Base-by-base conservation (phyloP, 2,329 filamentous ascomycete species). In the Exophiala sp. region DNA sequence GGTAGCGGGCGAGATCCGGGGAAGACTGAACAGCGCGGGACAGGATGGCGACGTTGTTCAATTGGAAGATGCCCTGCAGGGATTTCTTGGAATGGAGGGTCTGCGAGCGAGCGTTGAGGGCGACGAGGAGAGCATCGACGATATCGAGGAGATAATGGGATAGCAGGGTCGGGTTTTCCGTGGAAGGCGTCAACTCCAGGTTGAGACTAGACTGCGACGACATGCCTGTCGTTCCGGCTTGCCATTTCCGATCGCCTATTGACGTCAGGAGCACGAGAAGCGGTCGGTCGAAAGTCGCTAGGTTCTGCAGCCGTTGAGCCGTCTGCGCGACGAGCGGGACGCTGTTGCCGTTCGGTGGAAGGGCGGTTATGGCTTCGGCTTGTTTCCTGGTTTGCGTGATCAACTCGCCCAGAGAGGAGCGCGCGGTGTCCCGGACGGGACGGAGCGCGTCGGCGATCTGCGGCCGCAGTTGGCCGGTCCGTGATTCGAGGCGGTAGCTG, bases 171-270 rank as follows among this genome's bases (percentile, higher is more conserved):
- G 57, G 58, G 57, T 83, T 82, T 23, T 90, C 90, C 11, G 73
- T 74, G 5, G 78, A 80, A 2, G 77, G 77, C 9, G 79, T 78
- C 7, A 58, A 41, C 44, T 58, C 55, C 18, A 60, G 54, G 16
- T 53, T 56, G n/a, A 60, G 48, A 6, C 48, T 56, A 8, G 77
- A 72, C 10, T 53, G 48, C 14, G 56, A 56, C n/a, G 52, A 51
- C 19, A 54, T 46, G 30, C 42, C 51, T 3, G 10, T 19, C 1
- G 48, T 2, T 76, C 74, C 54, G 10, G 52, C 35, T 46, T 71
- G 72, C 93, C 93, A 98, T 29, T 91, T 91, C 1, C 90, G 89
- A 61, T 97, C 90, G 14, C 93, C 93, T 8, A 98, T 72, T 0
- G 90, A 95, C 22, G 93, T 83, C 75, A 98, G 83, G 59, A 98